Conservation (phyloP, 768 basidiomycete species). For the Lactarius deliciosus region DNA sequence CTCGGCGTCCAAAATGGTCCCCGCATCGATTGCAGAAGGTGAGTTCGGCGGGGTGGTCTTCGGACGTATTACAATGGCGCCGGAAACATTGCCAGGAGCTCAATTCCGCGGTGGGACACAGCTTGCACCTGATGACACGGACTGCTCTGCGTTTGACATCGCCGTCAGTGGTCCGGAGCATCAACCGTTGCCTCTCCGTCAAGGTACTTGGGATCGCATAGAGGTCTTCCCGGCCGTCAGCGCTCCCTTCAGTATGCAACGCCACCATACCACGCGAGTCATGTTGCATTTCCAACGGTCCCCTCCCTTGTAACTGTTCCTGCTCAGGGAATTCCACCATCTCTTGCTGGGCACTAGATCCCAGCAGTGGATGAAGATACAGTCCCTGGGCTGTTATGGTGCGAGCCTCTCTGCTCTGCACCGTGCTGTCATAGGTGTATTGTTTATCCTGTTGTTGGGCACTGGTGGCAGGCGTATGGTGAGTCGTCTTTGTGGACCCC, state of each 20-base stretch:
- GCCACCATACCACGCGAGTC: neutral
- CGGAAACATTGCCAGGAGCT: neutral
- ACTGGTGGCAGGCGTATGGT: neutral
- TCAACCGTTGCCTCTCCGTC: neutral
- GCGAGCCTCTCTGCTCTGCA: constrained; percentile 14
- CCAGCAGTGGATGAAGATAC: neutral
- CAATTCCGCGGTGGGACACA: neutral
- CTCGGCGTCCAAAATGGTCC: neutral
- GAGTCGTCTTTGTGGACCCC: no score
- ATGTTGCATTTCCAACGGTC: neutral
- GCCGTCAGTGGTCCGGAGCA: neutral
- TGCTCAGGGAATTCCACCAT: neutral
- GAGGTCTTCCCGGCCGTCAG: neutral
- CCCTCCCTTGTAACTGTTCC: neutral
- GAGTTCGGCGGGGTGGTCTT: neutral
- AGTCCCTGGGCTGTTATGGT: neutral
- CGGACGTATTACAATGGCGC: neutral
- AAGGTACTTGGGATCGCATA: neutral
- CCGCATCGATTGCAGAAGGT: neutral
- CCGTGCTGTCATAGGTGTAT: neutral
- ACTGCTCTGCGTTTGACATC: neutral
- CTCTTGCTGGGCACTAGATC: constrained; percentile 3
- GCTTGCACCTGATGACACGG: neutral
- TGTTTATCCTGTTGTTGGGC: neutral
- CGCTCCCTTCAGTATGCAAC: neutral